These are phyloP conservation scores for Annulohypoxylon nitens DNA, from an alignment of 495 filamentous ascomycete genomes.

Conservation along the genomic window DNA sequence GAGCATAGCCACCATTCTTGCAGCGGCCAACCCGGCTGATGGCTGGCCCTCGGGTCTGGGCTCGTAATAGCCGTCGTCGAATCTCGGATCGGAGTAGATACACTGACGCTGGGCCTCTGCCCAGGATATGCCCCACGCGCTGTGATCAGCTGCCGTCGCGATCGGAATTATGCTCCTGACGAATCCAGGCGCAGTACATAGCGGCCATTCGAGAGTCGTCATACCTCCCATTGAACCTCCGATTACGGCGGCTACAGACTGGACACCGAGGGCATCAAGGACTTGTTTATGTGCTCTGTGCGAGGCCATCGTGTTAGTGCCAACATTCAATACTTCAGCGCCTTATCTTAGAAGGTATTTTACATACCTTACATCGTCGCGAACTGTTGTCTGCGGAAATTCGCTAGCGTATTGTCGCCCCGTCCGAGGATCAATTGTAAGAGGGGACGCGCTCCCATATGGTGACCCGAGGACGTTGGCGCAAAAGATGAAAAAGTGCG, in stretches of 20 bases:
- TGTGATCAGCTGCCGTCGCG: slow-evolving; percentile 53
- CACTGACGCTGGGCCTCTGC: slow-evolving; percentile 55
- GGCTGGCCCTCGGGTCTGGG: slow-evolving; percentile 51
- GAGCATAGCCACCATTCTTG: slow-evolving; percentile 59
- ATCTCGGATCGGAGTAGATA: slow-evolving; percentile 52
- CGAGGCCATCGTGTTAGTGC: slow-evolving; percentile 12
- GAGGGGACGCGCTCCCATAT: slow-evolving; percentile 54
- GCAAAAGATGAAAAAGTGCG: slow-evolving; percentile 56
- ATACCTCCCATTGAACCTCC: slow-evolving; percentile 59
- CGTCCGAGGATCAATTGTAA: slow-evolving; percentile 48
- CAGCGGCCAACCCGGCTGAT: slow-evolving; percentile 50
- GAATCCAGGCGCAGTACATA: slow-evolving; percentile 48
- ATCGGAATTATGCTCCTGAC: slow-evolving; percentile 53
- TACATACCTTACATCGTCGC: slow-evolving; percentile 56
- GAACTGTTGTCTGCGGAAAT: slow-evolving; percentile 56
- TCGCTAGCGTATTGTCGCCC: slow-evolving; percentile 51
- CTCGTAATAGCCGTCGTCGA: slow-evolving; percentile 53
- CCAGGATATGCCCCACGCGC: slow-evolving; percentile 58
- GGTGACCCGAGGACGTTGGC: slow-evolving; percentile 55
- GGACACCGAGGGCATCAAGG: slow-evolving; percentile 53
- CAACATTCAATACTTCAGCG: background rate
- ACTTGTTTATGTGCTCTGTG: slow-evolving; percentile 53
- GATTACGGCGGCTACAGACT: slow-evolving; percentile 51
- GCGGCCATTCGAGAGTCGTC: slow-evolving; percentile 56
- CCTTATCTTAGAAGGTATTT: background rate